Conservation (phyloP, 305 asterid species). For the Lippia alba region DNA sequence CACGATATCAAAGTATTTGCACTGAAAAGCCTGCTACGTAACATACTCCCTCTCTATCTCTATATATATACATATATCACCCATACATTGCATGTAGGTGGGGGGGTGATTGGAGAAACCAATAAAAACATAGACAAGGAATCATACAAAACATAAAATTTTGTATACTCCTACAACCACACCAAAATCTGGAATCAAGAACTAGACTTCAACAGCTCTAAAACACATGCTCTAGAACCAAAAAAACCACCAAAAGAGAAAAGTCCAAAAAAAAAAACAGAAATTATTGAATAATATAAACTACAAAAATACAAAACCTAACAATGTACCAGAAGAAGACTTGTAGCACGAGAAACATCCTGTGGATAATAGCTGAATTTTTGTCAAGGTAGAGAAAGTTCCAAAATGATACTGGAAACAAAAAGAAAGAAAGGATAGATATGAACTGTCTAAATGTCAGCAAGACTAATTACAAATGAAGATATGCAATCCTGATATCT, state of each 20-base stretch:
- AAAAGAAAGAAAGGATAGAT: slow-evolving; percentile 7
- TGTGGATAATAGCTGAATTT: slow-evolving; percentile 84
- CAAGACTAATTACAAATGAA: background rate
- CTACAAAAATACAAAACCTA: slow-evolving; percentile 18
- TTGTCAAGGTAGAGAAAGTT: slow-evolving; percentile 65
- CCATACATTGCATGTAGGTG: too few relatives aligned
- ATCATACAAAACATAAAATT: background rate
- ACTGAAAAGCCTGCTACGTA: background rate
- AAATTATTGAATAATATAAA: slow-evolving; percentile 27
- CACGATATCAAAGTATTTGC: slow-evolving; percentile 25
- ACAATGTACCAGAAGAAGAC: slow-evolving; percentile 76
- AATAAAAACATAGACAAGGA: background rate
- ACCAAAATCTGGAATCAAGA: slow-evolving; percentile 13
- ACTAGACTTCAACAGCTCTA: slow-evolving; percentile 19
- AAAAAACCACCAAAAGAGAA: slow-evolving; percentile 19
- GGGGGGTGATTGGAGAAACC: slow-evolving; percentile 2
- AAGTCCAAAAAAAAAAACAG: slow-evolving; percentile 22
- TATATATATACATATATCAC: background rate
- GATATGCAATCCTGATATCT: slow-evolving; percentile 9
- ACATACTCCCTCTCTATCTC: background rate
- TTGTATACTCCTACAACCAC: slow-evolving; percentile 14
- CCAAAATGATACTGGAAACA: slow-evolving; percentile 30
- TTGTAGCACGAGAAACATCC: slow-evolving; percentile 90
- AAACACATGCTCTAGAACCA: slow-evolving; percentile 14
- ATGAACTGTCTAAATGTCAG: slow-evolving; percentile 7